Conservation (phyloP, 1,284 basidiomycete genomes). For the Trametes polyzona region DNA sequence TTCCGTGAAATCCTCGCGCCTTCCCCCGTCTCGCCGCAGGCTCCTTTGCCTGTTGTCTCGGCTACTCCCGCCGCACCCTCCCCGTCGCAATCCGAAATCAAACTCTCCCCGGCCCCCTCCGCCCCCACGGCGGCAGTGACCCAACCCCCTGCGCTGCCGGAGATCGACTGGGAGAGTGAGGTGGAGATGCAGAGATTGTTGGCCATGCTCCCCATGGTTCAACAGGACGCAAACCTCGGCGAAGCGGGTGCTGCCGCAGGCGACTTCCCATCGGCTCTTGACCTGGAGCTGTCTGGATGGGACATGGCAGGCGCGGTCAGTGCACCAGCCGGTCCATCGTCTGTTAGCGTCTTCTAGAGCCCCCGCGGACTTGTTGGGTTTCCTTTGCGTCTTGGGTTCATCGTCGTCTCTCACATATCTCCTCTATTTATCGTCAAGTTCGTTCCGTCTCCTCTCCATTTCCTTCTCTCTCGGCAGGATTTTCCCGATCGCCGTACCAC, state of each 20-base stretch:
- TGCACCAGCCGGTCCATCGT: constrained; percentile 25
- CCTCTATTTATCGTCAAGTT: constrained; percentile 31
- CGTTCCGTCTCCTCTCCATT: constrained; percentile 25
- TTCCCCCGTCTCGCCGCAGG: constrained; percentile 46
- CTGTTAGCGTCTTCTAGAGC: constrained; percentile 36
- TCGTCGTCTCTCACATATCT: constrained; percentile 29
- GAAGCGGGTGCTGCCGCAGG: constrained; percentile 29
- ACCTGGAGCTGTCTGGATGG: constrained; percentile 41
- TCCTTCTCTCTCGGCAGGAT: constrained; percentile 12
- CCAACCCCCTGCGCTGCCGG: constrained; percentile 19
- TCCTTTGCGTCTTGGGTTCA: constrained; percentile 24
- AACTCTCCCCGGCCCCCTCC: constrained; percentile 24
- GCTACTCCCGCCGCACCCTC: constrained; percentile 7
- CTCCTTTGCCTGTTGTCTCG: constrained; percentile 36
- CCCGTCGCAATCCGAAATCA: constrained; percentile 25
- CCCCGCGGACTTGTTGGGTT: constrained; percentile 15
- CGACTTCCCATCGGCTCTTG: constrained; percentile 42
- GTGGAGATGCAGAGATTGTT: constrained; percentile 66
- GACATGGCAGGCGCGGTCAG: constrained; percentile 28
- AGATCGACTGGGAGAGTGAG: constrained; percentile 46
- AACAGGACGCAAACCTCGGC: constrained; percentile 35
- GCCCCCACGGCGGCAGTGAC: constrained; percentile 31
- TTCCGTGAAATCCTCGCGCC: constrained; percentile 70
- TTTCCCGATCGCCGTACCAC: background rate
- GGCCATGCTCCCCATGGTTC: constrained; percentile 50